Evolutionary conservation across 2,329 filamentous ascomycete genomes (phyloP).

Genomic region (Penicillium sp.): DNA sequence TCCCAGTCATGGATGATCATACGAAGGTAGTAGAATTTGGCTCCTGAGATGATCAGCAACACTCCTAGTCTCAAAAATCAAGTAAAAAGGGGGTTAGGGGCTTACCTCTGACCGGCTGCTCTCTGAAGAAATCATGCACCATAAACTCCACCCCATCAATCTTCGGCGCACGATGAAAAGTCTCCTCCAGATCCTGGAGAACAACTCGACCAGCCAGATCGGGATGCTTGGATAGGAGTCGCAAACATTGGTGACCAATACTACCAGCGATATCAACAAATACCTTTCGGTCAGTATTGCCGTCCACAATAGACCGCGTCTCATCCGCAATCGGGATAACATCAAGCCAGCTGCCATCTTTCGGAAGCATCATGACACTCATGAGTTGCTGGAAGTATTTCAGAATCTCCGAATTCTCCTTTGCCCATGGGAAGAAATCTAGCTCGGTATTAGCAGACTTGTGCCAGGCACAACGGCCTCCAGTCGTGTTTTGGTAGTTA

Average conservation of each 20-base stretch:
- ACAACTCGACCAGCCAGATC: constrained; percentile 13
- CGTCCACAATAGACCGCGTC: not conserved
- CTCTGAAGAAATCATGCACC: constrained; percentile 31
- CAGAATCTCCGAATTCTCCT: constrained; percentile 17
- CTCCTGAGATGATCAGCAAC: not conserved
- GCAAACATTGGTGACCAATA: constrained; percentile 34
- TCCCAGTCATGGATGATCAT: constrained; percentile 27
- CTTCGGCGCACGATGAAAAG: constrained; percentile 7
- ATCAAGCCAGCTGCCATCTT: not conserved
- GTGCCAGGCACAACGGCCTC: constrained; percentile 18
- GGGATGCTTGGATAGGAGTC: constrained; percentile 22
- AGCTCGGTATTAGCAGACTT: constrained; percentile 25
- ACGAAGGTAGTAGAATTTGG: constrained; percentile 20
- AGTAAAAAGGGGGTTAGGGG: too few species aligned
- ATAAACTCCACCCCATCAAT: constrained; percentile 19
- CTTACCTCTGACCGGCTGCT: constrained; percentile 29
- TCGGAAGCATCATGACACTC: constrained; percentile 1
- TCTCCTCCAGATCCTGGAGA: constrained; percentile 19
- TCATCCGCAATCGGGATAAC: not conserved
- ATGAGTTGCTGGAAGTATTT: constrained; percentile 18
- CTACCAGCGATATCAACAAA: constrained; percentile 45
- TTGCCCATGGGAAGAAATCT: constrained; percentile 21
- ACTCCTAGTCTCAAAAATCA: not conserved
- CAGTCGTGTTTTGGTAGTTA: constrained; percentile 18
- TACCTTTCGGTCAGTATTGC: constrained; percentile 14